Conservation (phyloP, 2,329 filamentous ascomycete species). For the Dissoconium aciculare region DNA sequence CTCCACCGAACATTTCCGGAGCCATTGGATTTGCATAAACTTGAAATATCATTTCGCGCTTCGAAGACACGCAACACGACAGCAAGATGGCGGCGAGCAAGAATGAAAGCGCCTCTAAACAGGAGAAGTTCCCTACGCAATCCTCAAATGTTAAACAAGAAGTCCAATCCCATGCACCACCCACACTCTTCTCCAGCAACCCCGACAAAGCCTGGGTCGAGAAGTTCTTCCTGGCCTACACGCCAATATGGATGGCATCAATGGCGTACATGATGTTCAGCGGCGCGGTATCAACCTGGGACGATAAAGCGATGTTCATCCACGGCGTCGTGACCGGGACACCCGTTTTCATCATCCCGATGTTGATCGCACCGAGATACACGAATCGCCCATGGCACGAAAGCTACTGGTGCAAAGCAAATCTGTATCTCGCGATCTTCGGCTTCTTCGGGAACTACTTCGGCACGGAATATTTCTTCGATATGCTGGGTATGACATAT, state of each 20-base stretch:
- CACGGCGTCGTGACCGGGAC: neutral
- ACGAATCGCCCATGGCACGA: neutral
- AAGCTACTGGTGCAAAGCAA: neutral
- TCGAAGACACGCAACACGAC: no score
- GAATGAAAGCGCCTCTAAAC: no score
- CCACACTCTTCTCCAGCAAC: slow-evolving; percentile 1
- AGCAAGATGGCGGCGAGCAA: no score
- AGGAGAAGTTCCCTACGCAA: no score
- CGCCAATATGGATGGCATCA: neutral
- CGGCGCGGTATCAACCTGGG: neutral
- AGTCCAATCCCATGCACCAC: neutral
- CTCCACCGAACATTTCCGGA: no score
- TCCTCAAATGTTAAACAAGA: no score
- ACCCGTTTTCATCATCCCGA: neutral
- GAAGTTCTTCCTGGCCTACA: neutral
- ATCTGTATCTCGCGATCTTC: neutral
- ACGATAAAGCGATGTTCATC: neutral
- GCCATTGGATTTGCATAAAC: no score
- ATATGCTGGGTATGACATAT: neutral
- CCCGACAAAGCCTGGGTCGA: slow-evolving; percentile 1
- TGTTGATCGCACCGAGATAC: neutral
- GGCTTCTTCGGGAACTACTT: slow-evolving; percentile 1
- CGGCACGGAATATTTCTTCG: slow-evolving; percentile 1
- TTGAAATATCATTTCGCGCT: no score
- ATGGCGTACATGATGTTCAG: slow-evolving; percentile 1